Base-by-base conservation (phyloP, 768 basidiomycete genomes). In the Cantharellus anzutake region DNA sequence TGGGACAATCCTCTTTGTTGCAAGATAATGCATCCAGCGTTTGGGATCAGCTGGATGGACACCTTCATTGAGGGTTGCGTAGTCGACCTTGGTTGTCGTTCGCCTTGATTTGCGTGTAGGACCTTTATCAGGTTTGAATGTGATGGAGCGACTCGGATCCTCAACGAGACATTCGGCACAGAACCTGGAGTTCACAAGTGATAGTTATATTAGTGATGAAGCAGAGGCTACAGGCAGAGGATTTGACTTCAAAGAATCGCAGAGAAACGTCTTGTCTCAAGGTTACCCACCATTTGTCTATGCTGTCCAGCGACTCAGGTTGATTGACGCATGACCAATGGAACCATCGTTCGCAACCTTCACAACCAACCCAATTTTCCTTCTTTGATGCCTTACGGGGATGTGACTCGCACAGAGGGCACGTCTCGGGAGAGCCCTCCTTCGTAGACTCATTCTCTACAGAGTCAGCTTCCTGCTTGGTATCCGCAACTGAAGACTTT, bases 81-180 rank as follows among this genome's bases (percentile, higher is more conserved):
- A 92, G 70, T 91, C 86, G 37, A 80, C 79, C 63, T 81, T 53
- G 4, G 37, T 40, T 14, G 48, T 63, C 70, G 86, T 87, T 63
- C 87, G 78, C 42, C 82, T 71, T 2, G 89, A 87, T 70, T 91
- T 91, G 65, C 90, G 80, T 35, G 84, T 75, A 41, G 87, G 87
- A 29, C 20, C 20, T 29, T 29, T 29, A 29, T 29, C 20, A 4
- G 78, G 77, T 68, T 86, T 88, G 71, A 79, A 73, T 3, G 84
- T 90, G 64, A 87, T 83, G 59, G 73, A 70, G 51, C 84, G 78
- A 55, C 75, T 72, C 3, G 81, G 71, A 65, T 86, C 80, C 57
- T 75, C 74, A 42, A 73, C 72, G 60, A 79, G 70, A 67, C 87
- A 91, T 35, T 76, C 59, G 57, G 73, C 70, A 69, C 86, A 89